A percentile compares a stretch with the other conserved stretches of the same genome.
Evolutionary conservation across 169 alveolate species (phyloP).

Genomic region (Miamiensis avidus): DNA sequence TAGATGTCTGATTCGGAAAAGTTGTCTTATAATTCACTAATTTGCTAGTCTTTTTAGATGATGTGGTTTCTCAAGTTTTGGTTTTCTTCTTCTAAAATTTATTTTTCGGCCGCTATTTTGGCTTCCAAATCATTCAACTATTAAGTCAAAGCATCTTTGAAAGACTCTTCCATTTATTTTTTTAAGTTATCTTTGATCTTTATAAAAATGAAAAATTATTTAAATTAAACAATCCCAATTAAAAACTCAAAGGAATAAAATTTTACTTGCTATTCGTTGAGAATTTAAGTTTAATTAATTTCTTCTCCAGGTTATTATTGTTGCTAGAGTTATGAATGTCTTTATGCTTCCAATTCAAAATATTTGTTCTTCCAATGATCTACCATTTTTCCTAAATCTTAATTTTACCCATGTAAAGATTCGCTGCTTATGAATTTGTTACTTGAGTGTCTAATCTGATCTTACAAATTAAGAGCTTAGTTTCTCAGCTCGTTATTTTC

Average conservation of each 20-base stretch:
- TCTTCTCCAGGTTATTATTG: neutral
- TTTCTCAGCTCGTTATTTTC: neutral
- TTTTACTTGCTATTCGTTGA: neutral
- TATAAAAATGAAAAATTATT: no score
- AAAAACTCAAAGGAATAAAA: no score
- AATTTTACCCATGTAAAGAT: neutral
- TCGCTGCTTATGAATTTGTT: neutral
- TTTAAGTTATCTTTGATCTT: neutral
- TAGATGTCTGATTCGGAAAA: neutral
- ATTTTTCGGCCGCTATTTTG: neutral
- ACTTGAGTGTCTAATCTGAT: neutral
- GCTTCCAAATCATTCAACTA: neutral
- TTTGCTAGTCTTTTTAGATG: neutral
- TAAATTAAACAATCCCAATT: neutral
- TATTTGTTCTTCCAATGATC: neutral
- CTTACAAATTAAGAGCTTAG: neutral
- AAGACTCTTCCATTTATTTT: neutral
- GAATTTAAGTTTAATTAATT: neutral
- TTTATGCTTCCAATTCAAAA: neutral
- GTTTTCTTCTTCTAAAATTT: neutral
- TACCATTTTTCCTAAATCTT: neutral
- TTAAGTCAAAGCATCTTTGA: neutral
- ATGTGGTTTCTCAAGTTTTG: neutral
- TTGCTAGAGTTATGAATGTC: no score
- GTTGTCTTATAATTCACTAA: neutral